These are phyloP conservation scores for Nepenthes alata DNA, from an alignment of 179 eudicot species.

Conservation along the genomic window DNA sequence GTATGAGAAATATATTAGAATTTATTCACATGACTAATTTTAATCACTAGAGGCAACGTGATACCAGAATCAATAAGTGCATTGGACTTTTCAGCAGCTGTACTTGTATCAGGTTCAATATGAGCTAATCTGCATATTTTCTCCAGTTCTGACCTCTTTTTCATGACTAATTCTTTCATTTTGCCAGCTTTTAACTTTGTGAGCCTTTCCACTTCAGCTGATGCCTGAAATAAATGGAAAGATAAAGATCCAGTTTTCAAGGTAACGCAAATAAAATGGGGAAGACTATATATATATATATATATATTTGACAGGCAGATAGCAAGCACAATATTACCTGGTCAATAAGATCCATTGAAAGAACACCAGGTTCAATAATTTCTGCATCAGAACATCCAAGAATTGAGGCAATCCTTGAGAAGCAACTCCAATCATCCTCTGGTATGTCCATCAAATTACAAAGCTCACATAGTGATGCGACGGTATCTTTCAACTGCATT, in stretches of 20 bases:
- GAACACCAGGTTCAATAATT: conserved; percentile 37
- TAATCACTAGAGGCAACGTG: not conserved
- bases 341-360: conserved; percentile 41
- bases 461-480: conserved; percentile 37
- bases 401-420: conserved; percentile 26
- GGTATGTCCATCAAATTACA: conserved; percentile 61
- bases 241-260: not conserved
- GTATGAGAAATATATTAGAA: not conserved
- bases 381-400: conserved; percentile 27
- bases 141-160: conserved; percentile 56
- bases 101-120: conserved; percentile 56
- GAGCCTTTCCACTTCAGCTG: conserved; percentile 56
- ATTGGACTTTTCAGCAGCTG: conserved; percentile 53
- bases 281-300: not conserved
- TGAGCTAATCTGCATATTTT: conserved; percentile 40
- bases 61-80: conserved; percentile 68
- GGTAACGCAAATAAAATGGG: not conserved
- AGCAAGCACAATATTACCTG: conserved; percentile 23
- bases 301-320: not conserved
- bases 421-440: conserved; percentile 32
- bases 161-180: conserved; percentile 62
- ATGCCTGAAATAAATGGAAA: conserved; percentile 23
- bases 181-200: conserved; percentile 52
- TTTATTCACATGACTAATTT: not conserved
- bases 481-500: conserved; percentile 46